Conservation (phyloP, 176 grass and related monocot species). For the Cocos nucifera region DNA sequence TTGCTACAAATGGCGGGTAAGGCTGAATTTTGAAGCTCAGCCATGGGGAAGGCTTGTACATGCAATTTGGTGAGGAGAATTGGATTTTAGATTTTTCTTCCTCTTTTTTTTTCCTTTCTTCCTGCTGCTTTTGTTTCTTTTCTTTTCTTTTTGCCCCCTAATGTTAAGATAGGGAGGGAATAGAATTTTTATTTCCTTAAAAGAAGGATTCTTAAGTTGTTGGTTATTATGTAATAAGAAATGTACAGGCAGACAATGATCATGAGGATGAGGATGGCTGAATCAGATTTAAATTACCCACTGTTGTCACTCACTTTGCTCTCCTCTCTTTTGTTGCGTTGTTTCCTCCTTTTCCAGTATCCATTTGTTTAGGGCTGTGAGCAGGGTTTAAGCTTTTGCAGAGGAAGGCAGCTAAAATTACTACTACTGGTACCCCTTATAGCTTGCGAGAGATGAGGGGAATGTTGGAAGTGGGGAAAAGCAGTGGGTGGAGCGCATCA, state of each 20-base stretch:
- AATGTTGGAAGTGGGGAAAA: not conserved
- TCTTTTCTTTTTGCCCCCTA: not conserved
- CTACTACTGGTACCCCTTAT: not conserved
- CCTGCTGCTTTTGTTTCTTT: not conserved
- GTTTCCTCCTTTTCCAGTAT: conserved; percentile 3
- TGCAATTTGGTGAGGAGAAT: conserved; percentile 11
- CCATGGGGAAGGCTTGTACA: not conserved
- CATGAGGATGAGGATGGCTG: not conserved
- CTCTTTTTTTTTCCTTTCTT: not conserved
- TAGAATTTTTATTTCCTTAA: not conserved
- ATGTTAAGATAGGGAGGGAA: not conserved
- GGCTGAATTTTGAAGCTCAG: conserved; percentile 15
- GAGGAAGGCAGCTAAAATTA: not conserved
- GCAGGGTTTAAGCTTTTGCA: not conserved
- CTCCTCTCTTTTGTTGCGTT: not conserved
- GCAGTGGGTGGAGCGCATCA: not conserved
- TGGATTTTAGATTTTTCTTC: not conserved
- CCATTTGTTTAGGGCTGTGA: not conserved
- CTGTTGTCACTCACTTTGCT: not conserved
- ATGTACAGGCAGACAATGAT: not conserved
- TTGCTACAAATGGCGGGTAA: conserved; percentile 2
- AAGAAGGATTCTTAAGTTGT: conserved; percentile 1
- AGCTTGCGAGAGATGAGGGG: not conserved
- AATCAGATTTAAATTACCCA: conserved; percentile 1
- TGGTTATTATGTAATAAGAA: conserved; percentile 1